Evolutionary conservation across 2,329 filamentous ascomycete genomes (phyloP), one percentile per base, ranked within the genome.

Genomic region (Neonectria hederae): DNA sequence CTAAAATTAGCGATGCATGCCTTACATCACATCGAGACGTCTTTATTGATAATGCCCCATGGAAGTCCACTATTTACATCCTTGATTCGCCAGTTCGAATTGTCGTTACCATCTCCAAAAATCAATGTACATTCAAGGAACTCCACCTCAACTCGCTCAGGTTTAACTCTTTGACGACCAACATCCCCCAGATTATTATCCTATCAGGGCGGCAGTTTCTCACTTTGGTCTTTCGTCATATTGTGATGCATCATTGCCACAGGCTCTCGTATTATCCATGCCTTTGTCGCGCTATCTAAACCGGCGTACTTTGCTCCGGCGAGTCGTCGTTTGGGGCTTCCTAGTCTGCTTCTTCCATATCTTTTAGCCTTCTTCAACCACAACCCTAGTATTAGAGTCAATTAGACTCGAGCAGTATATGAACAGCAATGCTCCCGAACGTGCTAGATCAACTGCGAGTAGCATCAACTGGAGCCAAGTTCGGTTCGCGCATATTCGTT

Each of bases 401-500:
- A 21, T 40, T n/a, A 30, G 30, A 1, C 48, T 62, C 8, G 60
- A 56, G 17, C 54, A 45, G 19, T 42, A 30, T 40, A 62, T 62
- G 60, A 62, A 62, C 54, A 13, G 24, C 11, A 38, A 63, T 10
- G 28, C 19, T 40, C 40, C 32, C 45, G 13, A 42, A 42, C 13
- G 7, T 8, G 2, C 28, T 9, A 46, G 5, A 7, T 26, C 22
- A 22, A 49, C n/a, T 17, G 49, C 9, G 49, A 63, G 54, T 30
- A 63, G 60, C 48, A 58, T 62, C 54, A 42, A 62, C 30, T 62
- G 60, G 60, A 54, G 60, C 48, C 22, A 53, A 30, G 40, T 58
- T 30, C 19, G 42, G 22, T 49, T 58, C 22, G 42, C 48, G 5
- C n/a, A 58, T 32, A 54, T 48, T 30, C 46, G 46, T 2, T 9